These are phyloP conservation scores for Penicillium crustosum DNA, from an alignment of 2,329 filamentous ascomycete species.

Conservation along the genomic window DNA sequence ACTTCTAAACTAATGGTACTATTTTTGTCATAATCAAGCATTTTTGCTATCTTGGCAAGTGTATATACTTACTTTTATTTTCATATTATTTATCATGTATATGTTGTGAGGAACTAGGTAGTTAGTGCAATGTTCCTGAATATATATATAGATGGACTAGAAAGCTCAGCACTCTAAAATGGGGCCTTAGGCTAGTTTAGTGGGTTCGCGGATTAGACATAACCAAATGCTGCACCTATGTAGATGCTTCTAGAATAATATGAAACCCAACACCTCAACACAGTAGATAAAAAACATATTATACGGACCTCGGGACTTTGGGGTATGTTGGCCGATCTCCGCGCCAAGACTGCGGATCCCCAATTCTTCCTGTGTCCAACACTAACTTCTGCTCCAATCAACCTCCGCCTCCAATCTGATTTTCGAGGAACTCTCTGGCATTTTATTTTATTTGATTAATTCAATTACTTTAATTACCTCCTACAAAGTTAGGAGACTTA, in stretches of 20 bases:
- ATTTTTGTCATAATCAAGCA: not conserved
- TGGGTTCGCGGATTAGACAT: not conserved
- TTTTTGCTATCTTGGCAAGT: not conserved
- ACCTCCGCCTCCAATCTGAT: conserved; percentile 18
- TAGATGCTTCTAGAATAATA: not conserved
- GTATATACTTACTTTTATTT: not conserved
- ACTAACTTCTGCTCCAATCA: conserved; percentile 21
- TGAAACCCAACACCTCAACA: not conserved
- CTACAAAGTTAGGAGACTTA: not conserved
- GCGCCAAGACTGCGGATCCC: conserved; percentile 29
- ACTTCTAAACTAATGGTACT: too few species aligned
- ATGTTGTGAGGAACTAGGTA: not conserved
- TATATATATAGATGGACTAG: not conserved
- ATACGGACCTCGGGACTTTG: not conserved
- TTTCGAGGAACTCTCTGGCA: not conserved
- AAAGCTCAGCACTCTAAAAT: not conserved
- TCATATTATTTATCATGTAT: not conserved
- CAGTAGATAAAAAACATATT: not conserved
- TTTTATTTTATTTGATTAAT: not conserved
- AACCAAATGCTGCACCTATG: not conserved
- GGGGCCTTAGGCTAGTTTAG: not conserved
- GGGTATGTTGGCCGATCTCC: conserved; percentile 46
- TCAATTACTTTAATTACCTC: not conserved
- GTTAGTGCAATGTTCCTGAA: not conserved
- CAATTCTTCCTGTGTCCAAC: conserved; percentile 23